Evolutionary conservation across 768 basidiomycete species (phyloP).

Genomic region (Bullera alba): DNA sequence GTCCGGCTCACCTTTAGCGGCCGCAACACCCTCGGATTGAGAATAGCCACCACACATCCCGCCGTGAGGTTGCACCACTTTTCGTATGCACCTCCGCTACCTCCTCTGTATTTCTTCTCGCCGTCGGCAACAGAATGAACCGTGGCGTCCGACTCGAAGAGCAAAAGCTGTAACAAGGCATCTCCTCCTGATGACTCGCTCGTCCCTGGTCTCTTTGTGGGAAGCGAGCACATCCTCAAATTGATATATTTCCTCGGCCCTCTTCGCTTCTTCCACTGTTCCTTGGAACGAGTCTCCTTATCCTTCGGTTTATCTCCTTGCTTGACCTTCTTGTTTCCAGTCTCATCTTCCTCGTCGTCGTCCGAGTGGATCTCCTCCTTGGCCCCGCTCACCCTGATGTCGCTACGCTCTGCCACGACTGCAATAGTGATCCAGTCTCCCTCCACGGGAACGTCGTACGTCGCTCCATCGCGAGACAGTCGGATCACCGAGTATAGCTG

Average conservation of each 20-base stretch:
- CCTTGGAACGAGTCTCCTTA: constrained; percentile 15
- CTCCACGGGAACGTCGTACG: constrained; percentile 82
- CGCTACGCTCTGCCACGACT: constrained; percentile 84
- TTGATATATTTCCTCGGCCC: constrained; percentile 60
- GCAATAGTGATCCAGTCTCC: constrained; percentile 96
- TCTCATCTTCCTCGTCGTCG: constrained; percentile 5
- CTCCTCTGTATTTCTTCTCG: constrained; percentile 59
- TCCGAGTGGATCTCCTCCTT: constrained; percentile 8
- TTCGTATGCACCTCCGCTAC: constrained; percentile 89
- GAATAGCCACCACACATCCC: constrained; percentile 80
- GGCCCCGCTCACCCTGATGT: constrained; percentile 60
- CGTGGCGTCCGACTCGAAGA: constrained; percentile 77
- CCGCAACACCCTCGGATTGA: constrained; percentile 80
- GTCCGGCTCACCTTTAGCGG: constrained; percentile 64
- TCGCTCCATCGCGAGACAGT: constrained; percentile 66
- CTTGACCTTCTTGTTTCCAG: constrained; percentile 3
- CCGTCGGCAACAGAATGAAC: constrained; percentile 1
- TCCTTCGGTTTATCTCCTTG: constrained; percentile 21
- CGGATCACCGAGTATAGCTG: constrained; percentile 78
- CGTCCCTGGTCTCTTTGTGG: too few relatives aligned
- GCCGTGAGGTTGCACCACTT: constrained; percentile 68
- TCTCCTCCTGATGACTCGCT: constrained; percentile 79
- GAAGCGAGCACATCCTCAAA: constrained; percentile 54
- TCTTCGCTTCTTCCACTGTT: constrained; percentile 18
- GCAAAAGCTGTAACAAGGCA: constrained; percentile 68